Evolutionary conservation across 2,329 filamentous ascomycete genomes (phyloP), one percentile per base, ranked within the genome.

Genomic region (Dryadomyces quercivorus): DNA sequence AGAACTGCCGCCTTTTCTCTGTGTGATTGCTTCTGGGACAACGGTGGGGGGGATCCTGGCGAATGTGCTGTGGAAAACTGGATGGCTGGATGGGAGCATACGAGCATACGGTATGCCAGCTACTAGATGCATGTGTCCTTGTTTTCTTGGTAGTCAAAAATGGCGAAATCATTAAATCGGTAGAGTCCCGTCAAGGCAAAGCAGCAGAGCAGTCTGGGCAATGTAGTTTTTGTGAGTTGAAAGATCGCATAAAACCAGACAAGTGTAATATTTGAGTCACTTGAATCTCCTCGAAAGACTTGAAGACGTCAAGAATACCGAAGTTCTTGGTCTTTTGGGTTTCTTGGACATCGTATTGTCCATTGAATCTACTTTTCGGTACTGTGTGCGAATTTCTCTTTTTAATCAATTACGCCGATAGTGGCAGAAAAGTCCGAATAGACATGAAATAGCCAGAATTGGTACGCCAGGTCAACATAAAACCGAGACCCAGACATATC

Each of bases 71-170:
- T 34, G 38, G 36, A 40, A 40, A 40, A 40, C 36, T 21, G 38
- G 21, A 51, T n/a, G 21, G 21, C 50, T 26, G 50, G 50, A 21
- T 13, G 22, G 40, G 38, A 31, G 15, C n/a, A 13, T 42, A 31
- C 12, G 38, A 31, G 15, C n/a, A 13, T 42, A 31, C 12, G 2
- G 15, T 43, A 15, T 34, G 4, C 50, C 50, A 34, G 50, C 5
- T 51, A 44, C 34, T 47, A 34, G 18, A 42, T 50, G 48, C 42
- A 44, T 42, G 47, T 46, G 48, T 44, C 38, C 26, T 45, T 22
- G 12, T 42, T 47, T 48, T 52, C 50, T 51, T 46, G 38, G 51
- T 52, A 51, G 55, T 40, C 51, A 55, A 54, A 53, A 45, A 44
- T 43, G 31, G 40, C 34, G 44, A 55, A 52, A 55, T 51, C 20